Evolutionary conservation across 768 basidiomycete genomes (phyloP).

Genomic region (Terana coerulea): DNA sequence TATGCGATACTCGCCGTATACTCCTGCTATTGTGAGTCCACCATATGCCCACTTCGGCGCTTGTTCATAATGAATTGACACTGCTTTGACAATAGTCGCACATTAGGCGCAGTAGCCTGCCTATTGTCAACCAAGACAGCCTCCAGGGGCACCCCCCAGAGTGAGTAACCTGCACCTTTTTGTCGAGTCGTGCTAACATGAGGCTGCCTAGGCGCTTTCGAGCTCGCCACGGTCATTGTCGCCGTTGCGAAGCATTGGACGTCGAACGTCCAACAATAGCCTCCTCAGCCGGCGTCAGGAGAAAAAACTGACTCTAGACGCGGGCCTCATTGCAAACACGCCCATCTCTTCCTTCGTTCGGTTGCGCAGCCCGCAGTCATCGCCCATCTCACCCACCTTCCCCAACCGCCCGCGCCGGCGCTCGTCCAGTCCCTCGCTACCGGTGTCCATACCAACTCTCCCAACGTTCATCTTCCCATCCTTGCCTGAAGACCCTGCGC

Average conservation of each 20-base stretch:
- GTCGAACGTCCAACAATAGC: conserved; percentile 5
- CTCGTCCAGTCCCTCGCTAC: conserved; percentile 36
- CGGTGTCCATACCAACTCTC: conserved; percentile 63
- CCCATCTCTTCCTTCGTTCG: conserved; percentile 81
- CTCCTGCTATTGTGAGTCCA: conserved; percentile 25
- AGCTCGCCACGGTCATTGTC: conserved; percentile 26
- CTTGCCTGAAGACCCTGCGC: conserved; percentile 5
- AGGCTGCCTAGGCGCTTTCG: conserved; percentile 22
- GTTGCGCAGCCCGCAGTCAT: conserved; percentile 71
- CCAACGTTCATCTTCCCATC: conserved; percentile 36
- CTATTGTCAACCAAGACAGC: conserved; percentile 22
- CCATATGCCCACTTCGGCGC: not conserved
- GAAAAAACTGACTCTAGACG: conserved; percentile 25
- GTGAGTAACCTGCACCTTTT: conserved; percentile 16
- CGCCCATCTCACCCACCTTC: conserved; percentile 67
- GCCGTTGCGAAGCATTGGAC: conserved; percentile 3
- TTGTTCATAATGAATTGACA: conserved; percentile 1
- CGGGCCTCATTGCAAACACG: conserved; percentile 36
- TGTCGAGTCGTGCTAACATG: not conserved
- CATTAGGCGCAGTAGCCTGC: conserved; percentile 27
- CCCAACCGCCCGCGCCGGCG: conserved; percentile 30
- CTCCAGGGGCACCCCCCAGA: conserved; percentile 20
- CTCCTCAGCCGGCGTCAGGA: conserved; percentile 17
- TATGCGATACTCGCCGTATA: conserved; percentile 31
- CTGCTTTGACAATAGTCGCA: conserved; percentile 19